Evolutionary conservation across 768 basidiomycete genomes (phyloP).

Genomic region (Lactarius deliciosus): DNA sequence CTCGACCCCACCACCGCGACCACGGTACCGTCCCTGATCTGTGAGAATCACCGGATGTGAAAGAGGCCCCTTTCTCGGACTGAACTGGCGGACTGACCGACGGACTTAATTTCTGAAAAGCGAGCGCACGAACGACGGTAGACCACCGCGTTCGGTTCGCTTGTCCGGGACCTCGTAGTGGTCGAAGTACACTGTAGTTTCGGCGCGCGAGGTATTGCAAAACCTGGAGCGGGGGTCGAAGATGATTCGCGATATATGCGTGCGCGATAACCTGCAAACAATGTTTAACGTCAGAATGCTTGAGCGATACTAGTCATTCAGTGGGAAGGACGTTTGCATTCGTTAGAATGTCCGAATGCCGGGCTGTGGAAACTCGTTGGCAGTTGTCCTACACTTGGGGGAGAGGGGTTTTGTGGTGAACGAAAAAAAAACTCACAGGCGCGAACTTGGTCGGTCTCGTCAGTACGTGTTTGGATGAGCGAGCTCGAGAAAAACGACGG

Average conservation of each 20-base stretch:
- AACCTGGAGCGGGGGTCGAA: constrained; percentile 8
- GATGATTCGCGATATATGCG: background rate
- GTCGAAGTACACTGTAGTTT: background rate
- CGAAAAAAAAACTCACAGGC: background rate
- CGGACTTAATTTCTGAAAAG: background rate
- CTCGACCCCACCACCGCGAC: background rate
- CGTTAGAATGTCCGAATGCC: background rate
- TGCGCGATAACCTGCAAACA: background rate
- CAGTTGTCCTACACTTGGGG: background rate
- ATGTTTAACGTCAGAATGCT: background rate
- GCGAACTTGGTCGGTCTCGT: constrained; percentile 8
- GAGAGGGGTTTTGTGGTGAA: background rate
- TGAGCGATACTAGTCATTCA: background rate
- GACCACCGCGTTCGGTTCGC: background rate
- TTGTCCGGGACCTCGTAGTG: background rate
- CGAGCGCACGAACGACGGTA: background rate
- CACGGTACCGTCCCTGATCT: background rate
- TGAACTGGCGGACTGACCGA: background rate
- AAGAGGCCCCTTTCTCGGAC: background rate
- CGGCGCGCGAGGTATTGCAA: background rate
- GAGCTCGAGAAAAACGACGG: background rate
- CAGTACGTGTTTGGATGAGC: background rate
- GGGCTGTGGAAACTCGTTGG: background rate
- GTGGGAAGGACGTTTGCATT: background rate
- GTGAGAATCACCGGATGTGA: background rate